These are phyloP conservation scores for Ophiostoma tasmaniense DNA, from an alignment of 2,329 filamentous ascomycete species.

Conservation along the genomic window DNA sequence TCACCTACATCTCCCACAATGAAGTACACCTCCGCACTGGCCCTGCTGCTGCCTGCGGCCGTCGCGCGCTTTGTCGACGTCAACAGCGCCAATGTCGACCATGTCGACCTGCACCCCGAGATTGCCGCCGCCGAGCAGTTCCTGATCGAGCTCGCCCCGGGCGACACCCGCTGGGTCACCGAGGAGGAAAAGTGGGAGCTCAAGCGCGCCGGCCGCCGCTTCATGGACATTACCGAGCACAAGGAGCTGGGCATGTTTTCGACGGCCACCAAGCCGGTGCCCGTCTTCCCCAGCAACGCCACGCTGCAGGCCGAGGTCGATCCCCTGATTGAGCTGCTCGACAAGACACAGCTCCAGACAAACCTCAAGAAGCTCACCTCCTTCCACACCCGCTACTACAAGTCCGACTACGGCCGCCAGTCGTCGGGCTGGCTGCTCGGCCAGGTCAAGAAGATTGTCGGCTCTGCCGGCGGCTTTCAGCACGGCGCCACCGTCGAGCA, in stretches of 20 bases:
- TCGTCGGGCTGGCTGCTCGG: slow-evolving; percentile 81
- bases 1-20: slow-evolving; percentile 27
- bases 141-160: slow-evolving; percentile 77
- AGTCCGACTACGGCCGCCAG: slow-evolving; percentile 64
- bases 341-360: slow-evolving; percentile 65
- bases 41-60: slow-evolving; percentile 46
- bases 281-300: slow-evolving; percentile 34
- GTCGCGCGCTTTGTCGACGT: slow-evolving; percentile 50
- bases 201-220: slow-evolving; percentile 71
- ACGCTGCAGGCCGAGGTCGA: slow-evolving; percentile 55
- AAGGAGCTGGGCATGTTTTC: slow-evolving; percentile 46
- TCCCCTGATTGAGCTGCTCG: slow-evolving; percentile 58
- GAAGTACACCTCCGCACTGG: slow-evolving; percentile 45
- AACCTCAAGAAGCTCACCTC: slow-evolving; percentile 71
- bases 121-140: slow-evolving; percentile 43
- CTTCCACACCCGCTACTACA: slow-evolving; percentile 78
- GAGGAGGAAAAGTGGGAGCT: slow-evolving; percentile 94
- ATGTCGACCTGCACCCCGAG: slow-evolving; percentile 41
- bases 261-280: slow-evolving; percentile 62
- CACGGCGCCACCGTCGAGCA: slow-evolving; percentile 59
- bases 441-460: slow-evolving; percentile 64
- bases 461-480: slow-evolving; percentile 59
- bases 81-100: slow-evolving; percentile 43
- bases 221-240: slow-evolving; percentile 88
- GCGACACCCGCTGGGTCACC: slow-evolving; percentile 76